A percentile compares a stretch with the other conserved stretches of the same genome.
Evolutionary conservation across 2,329 filamentous ascomycete species (phyloP).

Genomic region (Passalora sequoiae): DNA sequence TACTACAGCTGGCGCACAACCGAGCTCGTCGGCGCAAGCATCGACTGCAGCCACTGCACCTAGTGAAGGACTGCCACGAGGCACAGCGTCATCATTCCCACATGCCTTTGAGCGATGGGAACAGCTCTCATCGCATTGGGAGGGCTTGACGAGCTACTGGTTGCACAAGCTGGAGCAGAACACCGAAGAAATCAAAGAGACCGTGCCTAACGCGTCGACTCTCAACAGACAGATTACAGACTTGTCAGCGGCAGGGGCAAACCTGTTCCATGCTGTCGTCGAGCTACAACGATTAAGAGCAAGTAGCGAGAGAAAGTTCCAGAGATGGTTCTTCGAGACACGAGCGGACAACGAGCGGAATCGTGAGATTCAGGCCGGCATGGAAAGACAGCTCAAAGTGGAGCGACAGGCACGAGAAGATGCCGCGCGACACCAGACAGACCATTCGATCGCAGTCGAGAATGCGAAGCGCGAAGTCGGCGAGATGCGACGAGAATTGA

Average conservation of each 20-base stretch:
- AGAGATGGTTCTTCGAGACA: constrained; percentile 97
- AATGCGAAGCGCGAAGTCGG: constrained; percentile 47
- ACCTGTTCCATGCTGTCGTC: constrained; percentile 94
- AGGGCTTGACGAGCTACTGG: constrained; percentile 95
- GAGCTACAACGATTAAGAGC: constrained; percentile 90
- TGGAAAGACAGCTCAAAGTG: constrained; percentile 69
- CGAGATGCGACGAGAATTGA: constrained; percentile 87
- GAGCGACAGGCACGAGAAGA: constrained; percentile 68
- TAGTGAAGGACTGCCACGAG: constrained; percentile 20
- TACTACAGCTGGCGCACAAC: constrained; percentile 14
- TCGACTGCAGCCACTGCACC: constrained; percentile 13
- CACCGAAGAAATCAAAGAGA: constrained; percentile 73
- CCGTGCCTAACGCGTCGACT: constrained; percentile 73
- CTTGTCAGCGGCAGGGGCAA: constrained; percentile 92
- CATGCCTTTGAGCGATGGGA: constrained; percentile 99
- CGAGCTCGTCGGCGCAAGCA: constrained; percentile 17
- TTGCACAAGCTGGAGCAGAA: constrained; percentile 89
- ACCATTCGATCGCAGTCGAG: constrained; percentile 25
- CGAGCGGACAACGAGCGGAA: constrained; percentile 78
- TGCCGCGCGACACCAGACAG: constrained; percentile 45
- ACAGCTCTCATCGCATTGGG: constrained; percentile 93
- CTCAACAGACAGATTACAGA: constrained; percentile 92
- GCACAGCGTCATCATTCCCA: constrained; percentile 67
- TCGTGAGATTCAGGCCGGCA: constrained; percentile 72
- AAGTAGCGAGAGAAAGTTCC: constrained; percentile 94